Evolutionary conservation across 2,329 filamentous ascomycete genomes (phyloP).

Genomic region (Alternaria hordeiaustralica): DNA sequence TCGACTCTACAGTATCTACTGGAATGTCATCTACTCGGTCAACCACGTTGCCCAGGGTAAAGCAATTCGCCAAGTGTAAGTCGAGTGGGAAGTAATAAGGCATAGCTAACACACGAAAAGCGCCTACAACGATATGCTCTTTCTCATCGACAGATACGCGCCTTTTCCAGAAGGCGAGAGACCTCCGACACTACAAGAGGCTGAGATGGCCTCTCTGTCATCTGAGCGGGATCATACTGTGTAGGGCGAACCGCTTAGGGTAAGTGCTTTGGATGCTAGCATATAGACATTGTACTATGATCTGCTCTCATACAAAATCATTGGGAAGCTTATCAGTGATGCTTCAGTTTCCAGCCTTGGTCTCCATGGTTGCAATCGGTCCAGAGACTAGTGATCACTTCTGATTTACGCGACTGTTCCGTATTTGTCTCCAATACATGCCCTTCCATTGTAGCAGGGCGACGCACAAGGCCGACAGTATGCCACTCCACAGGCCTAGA

Average conservation of each 20-base stretch:
- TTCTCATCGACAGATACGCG: not conserved
- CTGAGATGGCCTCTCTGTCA: not conserved
- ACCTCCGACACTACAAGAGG: not conserved
- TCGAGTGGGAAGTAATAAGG: not conserved
- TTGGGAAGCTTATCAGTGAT: not conserved
- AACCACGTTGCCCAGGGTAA: not conserved
- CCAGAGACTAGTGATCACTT: fast-evolving
- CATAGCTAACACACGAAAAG: not conserved
- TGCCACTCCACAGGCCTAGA: not conserved
- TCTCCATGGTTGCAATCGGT: not conserved
- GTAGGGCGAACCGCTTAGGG: not conserved
- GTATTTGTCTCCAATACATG: not conserved
- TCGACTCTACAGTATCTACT: not conserved
- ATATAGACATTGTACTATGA: not conserved
- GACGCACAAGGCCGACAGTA: not conserved
- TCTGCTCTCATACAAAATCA: not conserved
- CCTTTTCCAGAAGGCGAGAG: not conserved
- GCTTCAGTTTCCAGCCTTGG: not conserved
- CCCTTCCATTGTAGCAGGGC: not conserved
- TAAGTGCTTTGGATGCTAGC: not conserved
- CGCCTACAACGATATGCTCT: not conserved
- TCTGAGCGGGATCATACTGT: not conserved
- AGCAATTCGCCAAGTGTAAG: not conserved
- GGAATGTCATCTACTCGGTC: not conserved
- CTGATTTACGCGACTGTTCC: not conserved